Percentiles rank a stretch among this genome's conserved stretches.
phyloP scores from a whole-genome alignment of 768 basidiomycete genomes.

The Leccinellum luteum region DNA sequence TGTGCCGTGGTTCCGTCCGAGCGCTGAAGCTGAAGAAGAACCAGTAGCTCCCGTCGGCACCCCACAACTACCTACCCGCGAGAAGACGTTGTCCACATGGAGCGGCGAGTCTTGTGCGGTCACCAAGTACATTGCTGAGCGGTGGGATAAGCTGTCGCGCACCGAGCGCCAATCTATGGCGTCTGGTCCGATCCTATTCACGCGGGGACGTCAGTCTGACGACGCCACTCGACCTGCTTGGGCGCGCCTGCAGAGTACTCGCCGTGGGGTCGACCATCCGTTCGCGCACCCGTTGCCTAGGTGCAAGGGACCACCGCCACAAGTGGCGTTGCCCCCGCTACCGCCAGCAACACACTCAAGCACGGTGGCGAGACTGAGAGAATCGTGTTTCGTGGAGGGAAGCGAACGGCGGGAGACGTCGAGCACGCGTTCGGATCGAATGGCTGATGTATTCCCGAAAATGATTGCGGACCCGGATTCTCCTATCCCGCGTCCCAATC shows the following conservation, averaged over 20 bases:
- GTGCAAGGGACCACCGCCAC: conserved; percentile 17
- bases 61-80: conserved; percentile 7
- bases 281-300: conserved; percentile 36
- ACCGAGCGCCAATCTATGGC: conserved; percentile 19
- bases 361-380: conserved; percentile 8
- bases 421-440: conserved; percentile 12
- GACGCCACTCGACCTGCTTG: conserved; percentile 43
- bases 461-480: conserved; percentile 46
- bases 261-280: conserved; percentile 58
- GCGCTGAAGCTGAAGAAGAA: conserved; percentile 2
- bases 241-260: conserved; percentile 40
- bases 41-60: not conserved
- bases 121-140: conserved; percentile 30
- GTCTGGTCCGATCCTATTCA: conserved; percentile 18
- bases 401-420: conserved; percentile 30
- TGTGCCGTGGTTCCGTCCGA: conserved; percentile 55
- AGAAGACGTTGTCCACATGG: conserved; percentile 4
- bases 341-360: conserved; percentile 33
- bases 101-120: conserved; percentile 21
- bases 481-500: conserved; percentile 52
- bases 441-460: conserved; percentile 37
- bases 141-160: conserved; percentile 28
- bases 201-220: conserved; percentile 16
- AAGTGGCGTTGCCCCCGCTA: not conserved
- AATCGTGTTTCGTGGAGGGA: conserved; percentile 35